Base-by-base conservation (phyloP, 2,329 filamentous ascomycete genomes). In the Samsoniella hepiali region DNA sequence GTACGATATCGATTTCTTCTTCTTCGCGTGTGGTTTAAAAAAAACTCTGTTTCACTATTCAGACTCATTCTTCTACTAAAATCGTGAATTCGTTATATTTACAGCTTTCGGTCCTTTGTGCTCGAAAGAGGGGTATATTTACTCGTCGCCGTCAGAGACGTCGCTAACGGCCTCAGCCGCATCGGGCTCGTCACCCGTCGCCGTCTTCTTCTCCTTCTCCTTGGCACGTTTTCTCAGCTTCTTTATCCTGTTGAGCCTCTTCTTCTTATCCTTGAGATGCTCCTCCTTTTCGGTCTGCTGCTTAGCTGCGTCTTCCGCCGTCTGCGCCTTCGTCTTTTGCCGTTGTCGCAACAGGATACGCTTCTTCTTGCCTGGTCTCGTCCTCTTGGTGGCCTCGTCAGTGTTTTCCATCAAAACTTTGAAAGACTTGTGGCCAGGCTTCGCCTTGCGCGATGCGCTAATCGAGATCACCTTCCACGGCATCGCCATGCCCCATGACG, bases 161-260 rank as follows among this genome's bases (percentile, higher is more conserved):
- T 44, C 70, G 32, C 69, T 69, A 27, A 34, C 36, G 4, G 62
- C 72, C 42, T 68, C 69, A 22, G 58, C 66, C 13, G 15, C 66
- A 31, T 32, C 59, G 6, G 61, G 62, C 10, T 62, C 67, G 27
- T 66, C 68, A 34, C 58, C 64, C 8, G 34, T 49, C 32, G 47
- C 71, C 70, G 73, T 67, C 68, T 85, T 87, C 75, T 86, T 86
- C 76, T 86, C 86, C 78, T 86, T 86, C 64, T 84, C 82, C 68
- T 74, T 77, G 45, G 84, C 68, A 76, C 67, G 82, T 78, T 69
- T 84, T 82, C 71, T 72, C 77, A 68, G 73, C 75, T 47, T 70
- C 71, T 17, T 72, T 72, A 64, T 78, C 69, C 45, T 75, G 75
- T 85, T 85, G 61, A 82, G 72, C 65, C 81, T 75, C 71, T 82